phyloP scores from a whole-genome alignment of 2,329 filamentous ascomycete species.

The Microdochium bolleyi region DNA sequence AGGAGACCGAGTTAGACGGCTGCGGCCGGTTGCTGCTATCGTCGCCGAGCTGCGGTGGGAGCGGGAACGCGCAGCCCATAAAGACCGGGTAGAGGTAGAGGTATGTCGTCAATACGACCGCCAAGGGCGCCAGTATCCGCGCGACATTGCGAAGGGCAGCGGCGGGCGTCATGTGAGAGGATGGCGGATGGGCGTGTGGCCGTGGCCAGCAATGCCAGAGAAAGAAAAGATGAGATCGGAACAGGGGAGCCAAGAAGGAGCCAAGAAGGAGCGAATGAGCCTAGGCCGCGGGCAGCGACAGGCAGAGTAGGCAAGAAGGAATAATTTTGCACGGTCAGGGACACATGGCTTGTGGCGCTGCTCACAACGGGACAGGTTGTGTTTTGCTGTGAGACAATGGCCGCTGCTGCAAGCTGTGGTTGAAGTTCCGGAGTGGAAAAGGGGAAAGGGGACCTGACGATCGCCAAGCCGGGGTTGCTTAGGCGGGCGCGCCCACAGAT shows the following conservation, averaged over 20 bases:
- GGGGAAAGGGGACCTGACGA: background rate
- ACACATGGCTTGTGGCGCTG: background rate
- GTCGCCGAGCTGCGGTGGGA: conserved; percentile 22
- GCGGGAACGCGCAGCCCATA: conserved; percentile 72
- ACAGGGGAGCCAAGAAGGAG: background rate
- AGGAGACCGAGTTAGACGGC: conserved; percentile 1
- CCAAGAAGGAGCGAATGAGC: background rate
- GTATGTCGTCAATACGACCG: conserved; percentile 63
- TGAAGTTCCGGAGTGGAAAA: background rate
- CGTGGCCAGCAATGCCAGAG: background rate
- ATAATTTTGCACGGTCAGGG: background rate
- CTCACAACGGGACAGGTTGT: background rate
- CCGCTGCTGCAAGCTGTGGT: background rate
- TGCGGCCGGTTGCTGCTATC: conserved; percentile 3
- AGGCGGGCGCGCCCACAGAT: too few relatives aligned
- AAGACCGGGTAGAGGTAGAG: conserved; percentile 85
- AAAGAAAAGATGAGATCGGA: background rate
- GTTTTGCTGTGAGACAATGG: background rate
- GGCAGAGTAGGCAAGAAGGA: background rate
- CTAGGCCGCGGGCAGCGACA: background rate
- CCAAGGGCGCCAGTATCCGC: conserved; percentile 53
- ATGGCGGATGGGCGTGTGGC: background rate
- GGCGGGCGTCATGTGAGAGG: conserved; percentile 43
- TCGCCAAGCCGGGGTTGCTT: background rate
- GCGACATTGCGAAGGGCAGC: conserved; percentile 48